A percentile compares a stretch with the other conserved stretches of the same genome.
Conservation (phyloP, 352 stramenopile genomes). For the Phytophthora lateralis region DNA sequence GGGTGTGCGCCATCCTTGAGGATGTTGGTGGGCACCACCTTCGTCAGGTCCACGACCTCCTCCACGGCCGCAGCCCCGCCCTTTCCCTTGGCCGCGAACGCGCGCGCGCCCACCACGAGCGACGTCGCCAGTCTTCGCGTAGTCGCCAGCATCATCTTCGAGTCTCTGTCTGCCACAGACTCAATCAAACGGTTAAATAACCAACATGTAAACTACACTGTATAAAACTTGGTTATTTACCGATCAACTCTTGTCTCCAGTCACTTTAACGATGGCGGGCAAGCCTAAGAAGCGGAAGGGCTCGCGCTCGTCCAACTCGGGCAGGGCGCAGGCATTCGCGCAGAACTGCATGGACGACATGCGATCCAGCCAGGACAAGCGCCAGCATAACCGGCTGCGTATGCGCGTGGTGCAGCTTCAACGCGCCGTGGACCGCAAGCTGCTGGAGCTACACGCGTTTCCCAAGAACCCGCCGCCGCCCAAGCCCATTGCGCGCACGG, state of each 20-base stretch:
- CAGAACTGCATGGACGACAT: slow-evolving; percentile 64
- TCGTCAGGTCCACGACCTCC: slow-evolving; percentile 76
- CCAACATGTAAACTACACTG: not conserved
- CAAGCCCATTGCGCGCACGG: slow-evolving; percentile 53
- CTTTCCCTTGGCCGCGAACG: slow-evolving; percentile 76
- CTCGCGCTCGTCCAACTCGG: slow-evolving; percentile 43
- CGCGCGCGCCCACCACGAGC: slow-evolving; percentile 41
- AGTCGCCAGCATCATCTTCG: slow-evolving; percentile 40
- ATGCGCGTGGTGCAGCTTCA: slow-evolving; percentile 87
- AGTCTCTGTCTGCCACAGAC: not conserved
- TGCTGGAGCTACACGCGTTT: slow-evolving; percentile 67
- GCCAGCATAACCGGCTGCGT: slow-evolving; percentile 63
- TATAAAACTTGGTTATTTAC: not conserved
- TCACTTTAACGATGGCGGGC: slow-evolving; percentile 36
- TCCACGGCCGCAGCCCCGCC: slow-evolving; percentile 54
- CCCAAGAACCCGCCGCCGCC: slow-evolving; percentile 45
- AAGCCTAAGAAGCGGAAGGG: slow-evolving; percentile 73
- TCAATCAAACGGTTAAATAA: not conserved
- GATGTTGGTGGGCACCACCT: slow-evolving; percentile 85
- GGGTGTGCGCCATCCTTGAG: slow-evolving; percentile 84
- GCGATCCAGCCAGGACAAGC: slow-evolving; percentile 67
- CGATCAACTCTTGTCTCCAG: not conserved
- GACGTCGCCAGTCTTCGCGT: slow-evolving; percentile 44
- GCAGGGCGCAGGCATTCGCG: slow-evolving; percentile 67
- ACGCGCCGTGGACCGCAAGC: slow-evolving; percentile 69